Conservation (phyloP, 176 grass and related monocot species). For the Typha latifolia region DNA sequence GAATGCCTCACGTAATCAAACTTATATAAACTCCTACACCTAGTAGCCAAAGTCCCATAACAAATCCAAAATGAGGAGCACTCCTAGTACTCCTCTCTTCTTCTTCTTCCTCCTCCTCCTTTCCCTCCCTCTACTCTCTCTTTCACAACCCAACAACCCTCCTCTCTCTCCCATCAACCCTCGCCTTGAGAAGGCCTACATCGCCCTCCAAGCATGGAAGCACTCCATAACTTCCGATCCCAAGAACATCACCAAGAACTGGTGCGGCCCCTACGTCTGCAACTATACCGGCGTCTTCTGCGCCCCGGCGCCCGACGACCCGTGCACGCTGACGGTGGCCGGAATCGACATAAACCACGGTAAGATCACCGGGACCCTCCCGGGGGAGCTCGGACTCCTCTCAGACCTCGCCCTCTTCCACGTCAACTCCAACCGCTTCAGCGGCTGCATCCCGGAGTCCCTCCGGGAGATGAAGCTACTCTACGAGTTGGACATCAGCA, state of each 20-base stretch:
- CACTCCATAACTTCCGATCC: slow-evolving; percentile 69
- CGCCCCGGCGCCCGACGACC: slow-evolving; percentile 54
- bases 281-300: slow-evolving; percentile 72
- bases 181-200: slow-evolving; percentile 53
- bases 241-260: slow-evolving; percentile 50
- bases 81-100: neutral
- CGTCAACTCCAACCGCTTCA: slow-evolving; percentile 77
- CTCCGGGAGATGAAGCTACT: slow-evolving; percentile 49
- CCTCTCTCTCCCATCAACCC: slow-evolving; percentile 38
- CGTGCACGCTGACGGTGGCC: slow-evolving; percentile 57
- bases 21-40: too few relatives aligned
- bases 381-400: slow-evolving; percentile 56
- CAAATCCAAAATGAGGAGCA: too few relatives aligned
- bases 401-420: slow-evolving; percentile 70
- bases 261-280: slow-evolving; percentile 74
- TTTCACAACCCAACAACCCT: slow-evolving; percentile 10
- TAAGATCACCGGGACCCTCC: slow-evolving; percentile 46
- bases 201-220: slow-evolving; percentile 77
- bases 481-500: slow-evolving; percentile 74
- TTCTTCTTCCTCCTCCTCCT: slow-evolving; percentile 22
- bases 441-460: slow-evolving; percentile 36
- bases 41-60: too few relatives aligned
- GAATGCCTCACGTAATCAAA: too few relatives aligned
- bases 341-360: slow-evolving; percentile 66
- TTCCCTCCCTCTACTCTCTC: slow-evolving; percentile 21